phyloP scores from a whole-genome alignment of 352 stramenopile genomes.

The Globisporangium viniferum region DNA sequence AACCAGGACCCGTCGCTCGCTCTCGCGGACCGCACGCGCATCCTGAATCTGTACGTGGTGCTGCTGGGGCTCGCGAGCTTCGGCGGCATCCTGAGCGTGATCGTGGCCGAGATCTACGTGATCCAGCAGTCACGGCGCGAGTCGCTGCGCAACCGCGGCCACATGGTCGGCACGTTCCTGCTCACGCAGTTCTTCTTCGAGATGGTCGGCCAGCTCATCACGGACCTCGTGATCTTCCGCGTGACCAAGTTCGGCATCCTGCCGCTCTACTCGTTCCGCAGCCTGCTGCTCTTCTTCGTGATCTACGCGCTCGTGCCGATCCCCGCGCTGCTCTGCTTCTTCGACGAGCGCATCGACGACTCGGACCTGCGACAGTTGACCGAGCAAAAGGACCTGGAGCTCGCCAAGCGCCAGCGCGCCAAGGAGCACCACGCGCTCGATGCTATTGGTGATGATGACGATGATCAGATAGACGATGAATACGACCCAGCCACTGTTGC shows the following conservation, averaged over 20 bases:
- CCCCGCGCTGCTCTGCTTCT: conserved; percentile 28
- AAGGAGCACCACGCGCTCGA: conserved; percentile 11
- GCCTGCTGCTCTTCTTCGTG: conserved; percentile 50
- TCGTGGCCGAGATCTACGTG: conserved; percentile 54
- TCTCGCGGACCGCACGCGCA: conserved; percentile 16
- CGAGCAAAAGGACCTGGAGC: conserved; percentile 1
- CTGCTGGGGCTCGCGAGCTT: conserved; percentile 52
- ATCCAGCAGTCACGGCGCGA: conserved; percentile 59
- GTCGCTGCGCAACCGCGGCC: conserved; percentile 23
- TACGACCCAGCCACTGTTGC: not conserved
- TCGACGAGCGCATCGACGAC: conserved; percentile 29
- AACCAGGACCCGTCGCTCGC: conserved; percentile 19
- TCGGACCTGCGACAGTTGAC: conserved; percentile 4
- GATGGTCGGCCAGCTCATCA: conserved; percentile 39
- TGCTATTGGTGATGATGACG: not conserved
- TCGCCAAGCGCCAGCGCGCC: conserved; percentile 12
- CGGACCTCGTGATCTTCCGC: conserved; percentile 50
- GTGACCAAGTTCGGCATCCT: conserved; percentile 40
- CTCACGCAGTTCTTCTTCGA: conserved; percentile 51
- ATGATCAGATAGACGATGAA: not conserved
- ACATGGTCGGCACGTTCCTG: conserved; percentile 41
- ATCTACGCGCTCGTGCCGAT: conserved; percentile 43
- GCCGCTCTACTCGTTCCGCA: conserved; percentile 41
- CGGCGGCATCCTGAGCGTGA: conserved; percentile 40
- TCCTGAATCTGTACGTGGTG: conserved; percentile 41